Evolutionary conservation across 176 grass and related monocot species (phyloP).

Genomic region (Avena atlantica): DNA sequence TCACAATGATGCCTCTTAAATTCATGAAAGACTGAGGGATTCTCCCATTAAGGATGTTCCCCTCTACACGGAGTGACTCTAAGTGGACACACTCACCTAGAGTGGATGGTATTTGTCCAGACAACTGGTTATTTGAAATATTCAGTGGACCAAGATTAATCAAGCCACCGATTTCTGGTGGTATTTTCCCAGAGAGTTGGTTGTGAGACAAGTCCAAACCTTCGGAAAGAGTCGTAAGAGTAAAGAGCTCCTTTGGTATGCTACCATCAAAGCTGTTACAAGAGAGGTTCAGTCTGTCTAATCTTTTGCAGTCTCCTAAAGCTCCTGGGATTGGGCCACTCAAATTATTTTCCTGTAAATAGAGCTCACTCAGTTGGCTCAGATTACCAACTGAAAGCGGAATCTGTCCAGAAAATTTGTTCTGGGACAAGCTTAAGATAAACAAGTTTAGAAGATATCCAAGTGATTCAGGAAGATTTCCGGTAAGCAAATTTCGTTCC

Average conservation of each 20-base stretch:
- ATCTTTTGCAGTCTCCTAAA: constrained; percentile 39
- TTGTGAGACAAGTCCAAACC: constrained; percentile 45
- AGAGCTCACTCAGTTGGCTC: constrained; percentile 33
- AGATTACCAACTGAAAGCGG: constrained; percentile 57
- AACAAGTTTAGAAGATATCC: constrained; percentile 37
- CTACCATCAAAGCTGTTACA: constrained; percentile 36
- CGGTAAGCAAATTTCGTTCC: constrained; percentile 21
- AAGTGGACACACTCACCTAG: constrained; percentile 44
- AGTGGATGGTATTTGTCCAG: constrained; percentile 39
- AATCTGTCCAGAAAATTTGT: constrained; percentile 46
- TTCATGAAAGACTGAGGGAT: constrained; percentile 34
- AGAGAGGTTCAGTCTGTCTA: constrained; percentile 26
- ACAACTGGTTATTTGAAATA: constrained; percentile 45
- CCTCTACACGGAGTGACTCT: constrained; percentile 31
- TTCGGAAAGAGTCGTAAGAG: constrained; percentile 23
- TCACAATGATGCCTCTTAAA: constrained; percentile 20
- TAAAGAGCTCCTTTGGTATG: constrained; percentile 44
- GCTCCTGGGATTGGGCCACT: constrained; percentile 34
- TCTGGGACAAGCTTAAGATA: constrained; percentile 24
- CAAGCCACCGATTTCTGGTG: constrained; percentile 34
- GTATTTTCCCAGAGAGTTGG: constrained; percentile 39
- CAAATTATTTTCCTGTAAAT: constrained; percentile 36
- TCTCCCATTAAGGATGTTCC: constrained; percentile 41
- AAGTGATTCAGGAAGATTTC: constrained; percentile 41
- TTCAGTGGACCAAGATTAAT: constrained; percentile 10